Base-by-base conservation (phyloP, 2,329 filamentous ascomycete species). In the Alternaria sp. region DNA sequence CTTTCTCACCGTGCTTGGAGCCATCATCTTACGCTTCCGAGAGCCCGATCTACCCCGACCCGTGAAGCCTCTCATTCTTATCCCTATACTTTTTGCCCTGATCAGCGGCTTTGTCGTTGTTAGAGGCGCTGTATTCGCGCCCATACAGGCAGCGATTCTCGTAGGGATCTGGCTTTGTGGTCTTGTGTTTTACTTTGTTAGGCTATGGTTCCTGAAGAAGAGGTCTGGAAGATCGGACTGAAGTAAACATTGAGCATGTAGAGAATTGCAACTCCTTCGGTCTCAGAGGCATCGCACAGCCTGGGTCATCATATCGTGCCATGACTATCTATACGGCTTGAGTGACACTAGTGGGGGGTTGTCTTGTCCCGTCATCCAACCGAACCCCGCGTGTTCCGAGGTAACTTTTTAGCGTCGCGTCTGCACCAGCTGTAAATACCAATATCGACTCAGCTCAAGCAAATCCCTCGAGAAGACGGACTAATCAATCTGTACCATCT, bases 1-100 rank as follows among this genome's bases (percentile, higher is more conserved):
- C 80, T 89, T 89, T 73, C 78, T 90, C 11, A 87, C 87, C 0
- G 87, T 89, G 0, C 70, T 89, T 0, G 88, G 87, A 0, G 86
- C 85, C 2, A 81, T 89, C 6, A 78, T 89, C 8, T 72, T 90
- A 46, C 82, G 88, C 2, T 83, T 82, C 60, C 82, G 84, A 0
- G 86, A 89, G 71, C 87, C 87, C 0, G 74, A 74, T 0, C 76
- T 90, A 3, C 66, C 78, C 0, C 77, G 87, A 1, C 87, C 87
- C 0, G 89, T 89, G 63, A 87, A 86, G 74, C 85, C 87, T 0
- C 77, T 81, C n/a, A 73, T 89, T 0, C 30, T 84, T 2, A 80
- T 88, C 9, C 87, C 87, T 0, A 53, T 83, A 0, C 58, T 85
- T 0, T 90, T 90, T 61, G 81, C 84, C 0, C 28, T 87, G 0